These are phyloP conservation scores for Pneumocystis wakefieldiae DNA, from an alignment of 1,139 yeast species.

Conservation along the genomic window DNA sequence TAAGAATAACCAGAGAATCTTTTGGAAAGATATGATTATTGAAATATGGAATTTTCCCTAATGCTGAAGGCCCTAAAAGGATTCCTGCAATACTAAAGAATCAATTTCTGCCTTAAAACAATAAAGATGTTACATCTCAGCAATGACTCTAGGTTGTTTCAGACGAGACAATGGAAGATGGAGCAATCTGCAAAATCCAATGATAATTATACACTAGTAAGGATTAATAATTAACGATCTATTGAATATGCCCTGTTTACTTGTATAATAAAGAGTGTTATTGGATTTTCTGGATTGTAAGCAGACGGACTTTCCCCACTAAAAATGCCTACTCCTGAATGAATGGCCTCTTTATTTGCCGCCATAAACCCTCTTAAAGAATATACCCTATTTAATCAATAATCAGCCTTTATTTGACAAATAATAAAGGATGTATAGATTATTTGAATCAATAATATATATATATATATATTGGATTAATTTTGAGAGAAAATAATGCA, in stretches of 20 bases:
- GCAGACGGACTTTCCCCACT: slow-evolving; percentile 56
- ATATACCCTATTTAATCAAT: neutral
- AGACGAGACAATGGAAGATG: slow-evolving; percentile 44
- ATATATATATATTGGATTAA: too few species aligned
- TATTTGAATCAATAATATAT: neutral
- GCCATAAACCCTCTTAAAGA: neutral
- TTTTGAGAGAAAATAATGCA: too few species aligned
- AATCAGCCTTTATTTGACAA: neutral
- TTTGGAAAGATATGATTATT: slow-evolving; percentile 48
- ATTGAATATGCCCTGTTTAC: slow-evolving; percentile 17
- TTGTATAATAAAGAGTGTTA: slow-evolving; percentile 48
- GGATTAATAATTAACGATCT: slow-evolving; percentile 12
- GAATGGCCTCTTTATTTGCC: neutral
- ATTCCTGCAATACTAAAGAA: slow-evolving; percentile 44
- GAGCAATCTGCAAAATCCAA: slow-evolving; percentile 38
- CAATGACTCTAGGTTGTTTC: slow-evolving; percentile 63
- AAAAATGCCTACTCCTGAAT: slow-evolving; percentile 27
- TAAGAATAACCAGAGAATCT: slow-evolving; percentile 37
- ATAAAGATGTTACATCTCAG: slow-evolving; percentile 33
- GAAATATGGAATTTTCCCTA: slow-evolving; percentile 57
- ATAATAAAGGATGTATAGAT: neutral
- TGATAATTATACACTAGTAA: slow-evolving; percentile 28
- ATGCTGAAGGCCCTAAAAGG: slow-evolving; percentile 43
- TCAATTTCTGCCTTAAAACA: neutral
- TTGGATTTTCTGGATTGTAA: slow-evolving; percentile 41